phyloP scores from a whole-genome alignment of 441 rosid genomes.

The Eutrema salsugineum region DNA sequence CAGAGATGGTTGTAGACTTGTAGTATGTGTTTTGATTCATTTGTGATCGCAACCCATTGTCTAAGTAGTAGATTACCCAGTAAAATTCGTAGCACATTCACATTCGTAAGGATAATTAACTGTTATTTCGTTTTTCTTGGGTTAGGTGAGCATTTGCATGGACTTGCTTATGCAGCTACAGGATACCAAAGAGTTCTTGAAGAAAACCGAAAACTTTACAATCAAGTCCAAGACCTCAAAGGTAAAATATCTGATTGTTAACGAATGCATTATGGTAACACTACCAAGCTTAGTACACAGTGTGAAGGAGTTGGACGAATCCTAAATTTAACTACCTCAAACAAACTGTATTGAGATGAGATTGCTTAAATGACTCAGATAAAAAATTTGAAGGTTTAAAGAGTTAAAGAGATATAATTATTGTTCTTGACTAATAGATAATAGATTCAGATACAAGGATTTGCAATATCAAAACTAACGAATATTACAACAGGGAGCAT shows the following conservation, averaged over 20 bases:
- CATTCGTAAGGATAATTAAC: neutral
- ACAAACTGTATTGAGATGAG: neutral
- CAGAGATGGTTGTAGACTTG: neutral
- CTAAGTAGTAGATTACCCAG: neutral
- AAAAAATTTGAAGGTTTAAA: neutral
- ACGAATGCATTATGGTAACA: neutral
- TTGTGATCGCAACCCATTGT: neutral
- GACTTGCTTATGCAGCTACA: conserved; percentile 53
- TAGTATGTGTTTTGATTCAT: neutral
- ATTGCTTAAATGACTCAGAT: neutral
- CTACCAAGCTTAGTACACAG: neutral
- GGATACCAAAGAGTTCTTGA: conserved; percentile 68
- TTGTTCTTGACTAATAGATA: conserved; percentile 9
- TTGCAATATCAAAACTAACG: neutral
- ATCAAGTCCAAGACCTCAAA: conserved; percentile 73
- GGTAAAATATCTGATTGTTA: conserved; percentile 30
- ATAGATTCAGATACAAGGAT: neutral
- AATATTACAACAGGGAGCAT: conserved; percentile 48
- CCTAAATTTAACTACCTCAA: neutral
- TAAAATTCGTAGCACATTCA: neutral
- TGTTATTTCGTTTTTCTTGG: conserved; percentile 19
- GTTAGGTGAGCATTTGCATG: conserved; percentile 49
- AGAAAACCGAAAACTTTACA: conserved; percentile 72
- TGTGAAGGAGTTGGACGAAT: neutral
- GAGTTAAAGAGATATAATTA: neutral